Base-by-base conservation (phyloP, 441 rosid genomes). In the Euphorbia corollata region DNA sequence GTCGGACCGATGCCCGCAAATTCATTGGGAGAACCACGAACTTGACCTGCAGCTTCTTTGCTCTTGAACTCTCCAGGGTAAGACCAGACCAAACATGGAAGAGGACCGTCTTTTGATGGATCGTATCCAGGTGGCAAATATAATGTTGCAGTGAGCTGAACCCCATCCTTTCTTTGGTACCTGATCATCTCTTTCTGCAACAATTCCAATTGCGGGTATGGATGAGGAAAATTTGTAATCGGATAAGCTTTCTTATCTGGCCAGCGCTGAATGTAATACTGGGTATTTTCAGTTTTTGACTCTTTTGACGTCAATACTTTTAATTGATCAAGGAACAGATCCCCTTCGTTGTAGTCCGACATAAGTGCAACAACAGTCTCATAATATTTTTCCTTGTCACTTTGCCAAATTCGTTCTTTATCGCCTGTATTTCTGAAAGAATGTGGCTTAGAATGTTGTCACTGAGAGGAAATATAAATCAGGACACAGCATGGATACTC, bases 11-110 rank as follows among this genome's bases (percentile, higher is more conserved):
- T 93, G 82, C 90, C 93, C 11, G 97, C 76, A 82, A 93, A 93
- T 77, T 86, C 92, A 85, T 90, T 93, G 73, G 99, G 99, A 76
- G 99, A 93, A 80, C 98, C 96, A 69, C 99, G 97, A 70, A 93
- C 96, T 83, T 93, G 99, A 65, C 97, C 82, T 48, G 99, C 99
- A 75, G 99, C 97, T 75, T 91, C 97, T 86, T 91, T 91, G 86
- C 96, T 93, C 80, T 91, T 93, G 74, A 93, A 93, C 80, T 93
- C 99, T 74, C 99, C 97, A 53, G 97, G 97, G 53, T 93, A 91
- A 64, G 99, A 93, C 99, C 99, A 93, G 59, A 91, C 78, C 45
- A 93, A 74, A 77, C 97, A 93, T 57, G 96, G 96, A 75, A 93
- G 93, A 66, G 99, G 93, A 24, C 96, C 97, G 39, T 89, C 99